Percentiles rank a stretch among this genome's conserved stretches.
These are phyloP conservation scores for Chaetomium tenue DNA, from an alignment of 495 filamentous ascomycete genomes.

Conservation along the genomic window DNA sequence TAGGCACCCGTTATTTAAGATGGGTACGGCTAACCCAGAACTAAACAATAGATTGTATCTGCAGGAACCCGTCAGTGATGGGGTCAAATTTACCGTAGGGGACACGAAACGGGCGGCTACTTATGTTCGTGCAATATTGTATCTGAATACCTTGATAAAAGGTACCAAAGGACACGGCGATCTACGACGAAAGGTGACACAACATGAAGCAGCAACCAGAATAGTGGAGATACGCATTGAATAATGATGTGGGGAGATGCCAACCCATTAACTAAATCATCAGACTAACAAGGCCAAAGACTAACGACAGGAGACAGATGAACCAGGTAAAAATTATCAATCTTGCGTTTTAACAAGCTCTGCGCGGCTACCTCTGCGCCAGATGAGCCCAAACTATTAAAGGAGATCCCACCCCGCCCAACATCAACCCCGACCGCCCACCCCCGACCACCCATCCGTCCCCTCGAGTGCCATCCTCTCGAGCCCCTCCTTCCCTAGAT, in stretches of 20 bases:
- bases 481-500: conserved; percentile 25
- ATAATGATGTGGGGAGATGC: conserved; percentile 12
- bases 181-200: background rate
- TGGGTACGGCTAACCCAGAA: background rate
- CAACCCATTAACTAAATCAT: background rate
- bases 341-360: conserved; percentile 28
- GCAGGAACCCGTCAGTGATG: conserved; percentile 9
- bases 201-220: background rate
- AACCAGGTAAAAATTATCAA: conserved; percentile 26
- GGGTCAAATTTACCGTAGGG: background rate
- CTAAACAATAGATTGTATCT: background rate
- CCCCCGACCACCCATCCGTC: conserved; percentile 17
- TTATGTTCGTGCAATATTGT: background rate
- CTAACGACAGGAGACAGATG: background rate
- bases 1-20: background rate
- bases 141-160: too few relatives aligned
- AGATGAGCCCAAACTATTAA: conserved; percentile 11
- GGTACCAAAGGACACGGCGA: too few relatives aligned
- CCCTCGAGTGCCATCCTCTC: conserved; percentile 13
- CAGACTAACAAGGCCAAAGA: background rate
- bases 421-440: conserved; percentile 3
- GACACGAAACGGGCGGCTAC: background rate
- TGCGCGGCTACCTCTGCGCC: conserved; percentile 24
- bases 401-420: conserved; percentile 2
- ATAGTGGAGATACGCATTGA: conserved; percentile 16